These are phyloP conservation scores for Puccinia coronata DNA, from an alignment of 1,284 basidiomycete species.

Conservation along the genomic window DNA sequence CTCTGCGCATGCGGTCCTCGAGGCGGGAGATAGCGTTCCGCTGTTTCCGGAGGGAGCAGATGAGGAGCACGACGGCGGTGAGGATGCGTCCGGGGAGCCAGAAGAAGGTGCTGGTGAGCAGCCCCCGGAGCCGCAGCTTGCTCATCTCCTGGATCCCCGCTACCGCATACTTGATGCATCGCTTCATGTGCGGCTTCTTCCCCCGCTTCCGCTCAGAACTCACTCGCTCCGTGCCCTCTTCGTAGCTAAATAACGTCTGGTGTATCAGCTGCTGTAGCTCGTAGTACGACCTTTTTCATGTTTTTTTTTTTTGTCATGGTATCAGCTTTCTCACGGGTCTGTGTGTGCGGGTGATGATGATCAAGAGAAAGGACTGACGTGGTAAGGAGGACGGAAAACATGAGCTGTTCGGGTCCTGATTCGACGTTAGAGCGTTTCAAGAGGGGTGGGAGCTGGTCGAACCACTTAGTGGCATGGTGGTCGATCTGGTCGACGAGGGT, in stretches of 20 bases:
- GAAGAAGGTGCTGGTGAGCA: slow-evolving; percentile 7
- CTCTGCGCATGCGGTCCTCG: background rate
- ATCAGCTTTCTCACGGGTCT: too few species aligned
- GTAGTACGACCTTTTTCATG: slow-evolving; percentile 9
- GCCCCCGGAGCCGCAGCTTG: background rate
- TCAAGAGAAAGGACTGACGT: slow-evolving; percentile 2
- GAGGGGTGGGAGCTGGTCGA: background rate
- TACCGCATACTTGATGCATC: slow-evolving; percentile 4
- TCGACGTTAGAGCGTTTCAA: slow-evolving; percentile 15
- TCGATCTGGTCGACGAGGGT: background rate
- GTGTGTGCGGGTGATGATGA: too few species aligned
- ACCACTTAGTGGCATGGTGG: background rate
- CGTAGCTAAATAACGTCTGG: background rate
- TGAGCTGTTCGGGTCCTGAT: background rate
- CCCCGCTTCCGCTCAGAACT: background rate
- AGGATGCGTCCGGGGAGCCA: background rate
- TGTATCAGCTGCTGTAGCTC: slow-evolving; percentile 15
- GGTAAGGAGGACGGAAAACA: slow-evolving; percentile 7
- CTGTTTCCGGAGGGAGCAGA: slow-evolving; percentile 3
- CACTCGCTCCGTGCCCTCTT: background rate
- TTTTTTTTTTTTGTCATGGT: background rate
- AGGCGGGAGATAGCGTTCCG: background rate
- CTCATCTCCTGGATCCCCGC: slow-evolving; percentile 9
- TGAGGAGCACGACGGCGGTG: background rate
- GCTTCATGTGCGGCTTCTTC: background rate